These are phyloP conservation scores for Cercophora samala DNA, from an alignment of 495 filamentous ascomycete genomes.

Conservation along the genomic window DNA sequence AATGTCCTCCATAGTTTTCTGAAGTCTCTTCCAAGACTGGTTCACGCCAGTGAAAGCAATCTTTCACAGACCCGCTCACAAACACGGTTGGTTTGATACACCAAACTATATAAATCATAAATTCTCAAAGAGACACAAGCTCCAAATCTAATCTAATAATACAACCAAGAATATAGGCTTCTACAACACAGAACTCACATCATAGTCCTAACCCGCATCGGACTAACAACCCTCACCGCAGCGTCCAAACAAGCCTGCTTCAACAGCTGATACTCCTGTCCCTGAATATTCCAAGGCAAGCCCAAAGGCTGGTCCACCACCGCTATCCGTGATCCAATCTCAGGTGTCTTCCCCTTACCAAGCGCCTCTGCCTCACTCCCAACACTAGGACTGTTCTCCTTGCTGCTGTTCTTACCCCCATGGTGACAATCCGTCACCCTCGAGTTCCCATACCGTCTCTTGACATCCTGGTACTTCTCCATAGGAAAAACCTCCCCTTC, in stretches of 20 bases:
- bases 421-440: constrained; percentile 14
- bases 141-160: neutral
- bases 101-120: neutral
- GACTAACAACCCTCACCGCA: constrained; percentile 19
- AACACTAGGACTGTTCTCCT: neutral
- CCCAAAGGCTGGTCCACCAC: constrained; percentile 8
- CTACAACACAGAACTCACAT: neutral
- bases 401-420: constrained; percentile 9
- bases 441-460: constrained; percentile 13
- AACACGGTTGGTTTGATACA: no score
- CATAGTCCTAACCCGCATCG: constrained; percentile 2
- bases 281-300: constrained; percentile 24
- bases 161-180: neutral
- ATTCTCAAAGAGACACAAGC: no score
- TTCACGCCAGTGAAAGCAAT: no score
- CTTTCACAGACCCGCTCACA: no score
- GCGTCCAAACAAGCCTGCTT: constrained; percentile 23
- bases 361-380: neutral
- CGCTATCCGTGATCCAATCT: constrained; percentile 12
- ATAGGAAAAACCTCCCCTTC: constrained; percentile 14
- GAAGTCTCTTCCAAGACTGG: no score
- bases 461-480: constrained; percentile 23
- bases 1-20: no score
- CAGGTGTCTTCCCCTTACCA: constrained; percentile 6
- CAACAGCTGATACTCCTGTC: constrained; percentile 20